A percentile compares a stretch with the other conserved stretches of the same genome.
Evolutionary conservation across 2,329 filamentous ascomycete species (phyloP).

Genomic region (Clonostachys rhizophaga): DNA sequence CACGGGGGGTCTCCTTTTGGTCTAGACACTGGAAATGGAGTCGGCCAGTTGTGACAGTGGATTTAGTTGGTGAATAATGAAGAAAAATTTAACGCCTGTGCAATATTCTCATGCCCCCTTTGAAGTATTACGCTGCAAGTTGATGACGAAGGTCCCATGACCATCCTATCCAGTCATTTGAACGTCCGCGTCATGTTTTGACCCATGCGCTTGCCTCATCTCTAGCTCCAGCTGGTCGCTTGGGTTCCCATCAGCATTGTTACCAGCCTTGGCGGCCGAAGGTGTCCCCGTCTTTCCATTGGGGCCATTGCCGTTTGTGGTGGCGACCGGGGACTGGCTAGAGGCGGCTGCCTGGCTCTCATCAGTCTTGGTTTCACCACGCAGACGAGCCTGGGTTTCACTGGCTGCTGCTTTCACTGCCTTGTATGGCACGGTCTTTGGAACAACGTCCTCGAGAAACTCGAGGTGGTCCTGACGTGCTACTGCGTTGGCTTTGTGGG

Average conservation of each 20-base stretch:
- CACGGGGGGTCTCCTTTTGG: neutral
- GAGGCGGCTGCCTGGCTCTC: slow-evolving; percentile 11
- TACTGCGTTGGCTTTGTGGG: slow-evolving; percentile 67
- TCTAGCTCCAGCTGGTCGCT: slow-evolving; percentile 51
- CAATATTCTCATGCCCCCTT: too few species aligned
- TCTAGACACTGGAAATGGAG: neutral
- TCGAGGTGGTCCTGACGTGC: slow-evolving; percentile 89
- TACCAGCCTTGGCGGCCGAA: neutral
- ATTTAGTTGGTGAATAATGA: neutral
- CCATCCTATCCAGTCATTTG: slow-evolving; percentile 49
- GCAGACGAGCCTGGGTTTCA: slow-evolving; percentile 15
- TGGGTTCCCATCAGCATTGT: slow-evolving; percentile 28
- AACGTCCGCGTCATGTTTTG: slow-evolving; percentile 44
- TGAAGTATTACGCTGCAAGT: too few species aligned
- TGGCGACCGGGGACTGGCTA: slow-evolving; percentile 7
- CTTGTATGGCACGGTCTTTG: slow-evolving; percentile 78
- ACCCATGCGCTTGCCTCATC: slow-evolving; percentile 37
- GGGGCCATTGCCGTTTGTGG: slow-evolving; percentile 16
- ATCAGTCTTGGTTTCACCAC: slow-evolving; percentile 29
- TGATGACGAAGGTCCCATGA: too few species aligned
- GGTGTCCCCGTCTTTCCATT: slow-evolving; percentile 13
- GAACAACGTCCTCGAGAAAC: slow-evolving; percentile 87
- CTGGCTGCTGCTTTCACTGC: slow-evolving; percentile 64
- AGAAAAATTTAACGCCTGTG: neutral
- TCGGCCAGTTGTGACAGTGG: neutral